A percentile compares a stretch with the other conserved stretches of the same genome.
Evolutionary conservation across 148 eudicot species (phyloP).

Genomic region (Camellia lanceoleosa): DNA sequence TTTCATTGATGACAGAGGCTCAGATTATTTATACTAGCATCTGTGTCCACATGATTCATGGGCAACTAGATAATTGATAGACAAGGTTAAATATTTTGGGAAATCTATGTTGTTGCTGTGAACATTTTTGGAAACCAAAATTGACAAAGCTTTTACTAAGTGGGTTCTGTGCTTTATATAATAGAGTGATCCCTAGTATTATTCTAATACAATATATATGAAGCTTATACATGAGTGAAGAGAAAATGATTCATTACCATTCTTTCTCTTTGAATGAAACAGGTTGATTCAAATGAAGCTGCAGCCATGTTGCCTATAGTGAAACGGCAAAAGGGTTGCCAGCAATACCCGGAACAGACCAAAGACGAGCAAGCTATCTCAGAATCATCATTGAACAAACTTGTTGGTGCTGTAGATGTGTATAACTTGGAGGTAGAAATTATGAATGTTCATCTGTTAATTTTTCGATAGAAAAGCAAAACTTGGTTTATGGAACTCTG

Average conservation of each 20-base stretch:
- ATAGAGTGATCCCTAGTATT: too few species aligned
- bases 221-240: neutral
- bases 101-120: too few species aligned
- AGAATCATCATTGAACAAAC: conserved; percentile 57
- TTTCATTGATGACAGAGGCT: neutral
- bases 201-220: too few species aligned
- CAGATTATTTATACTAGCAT: neutral
- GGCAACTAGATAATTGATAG: too few species aligned
- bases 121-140: too few species aligned
- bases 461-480: neutral
- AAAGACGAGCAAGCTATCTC: conserved; percentile 54
- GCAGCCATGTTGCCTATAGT: conserved; percentile 27
- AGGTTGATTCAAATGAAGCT: conserved; percentile 33
- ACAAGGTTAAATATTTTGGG: too few species aligned
- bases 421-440: conserved; percentile 52
- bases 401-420: conserved; percentile 62
- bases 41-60: too few species aligned
- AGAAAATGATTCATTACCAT: conserved; percentile 5
- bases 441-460: neutral
- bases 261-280: conserved; percentile 13
- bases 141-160: too few species aligned
- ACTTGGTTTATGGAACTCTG: neutral
- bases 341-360: conserved; percentile 19
- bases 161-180: neutral
- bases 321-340: conserved; percentile 36